phyloP scores from a whole-genome alignment of 2,329 filamentous ascomycete species.

The Sporothrix brasiliensis region DNA sequence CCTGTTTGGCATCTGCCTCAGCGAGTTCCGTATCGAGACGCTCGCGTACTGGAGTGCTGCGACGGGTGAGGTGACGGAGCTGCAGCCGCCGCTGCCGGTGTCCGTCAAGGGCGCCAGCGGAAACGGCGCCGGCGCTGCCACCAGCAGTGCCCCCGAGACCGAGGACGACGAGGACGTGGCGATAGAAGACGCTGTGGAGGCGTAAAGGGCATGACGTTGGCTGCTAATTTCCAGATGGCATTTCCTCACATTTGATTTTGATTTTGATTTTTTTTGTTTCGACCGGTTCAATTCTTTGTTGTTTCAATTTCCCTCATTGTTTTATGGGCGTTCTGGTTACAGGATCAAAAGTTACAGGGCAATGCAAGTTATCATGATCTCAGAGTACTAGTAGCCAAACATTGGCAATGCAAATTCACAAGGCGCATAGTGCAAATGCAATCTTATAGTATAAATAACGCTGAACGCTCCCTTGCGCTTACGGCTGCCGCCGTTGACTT shows the following conservation, averaged over 20 bases:
- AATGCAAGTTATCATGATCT: slow-evolving; percentile 14
- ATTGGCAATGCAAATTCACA: background rate
- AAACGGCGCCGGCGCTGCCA: background rate
- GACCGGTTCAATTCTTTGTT: background rate
- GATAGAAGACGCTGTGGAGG: slow-evolving; percentile 22
- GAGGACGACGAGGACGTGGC: slow-evolving; percentile 30
- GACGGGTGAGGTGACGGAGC: slow-evolving; percentile 62
- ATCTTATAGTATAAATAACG: background rate
- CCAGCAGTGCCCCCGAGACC: slow-evolving; percentile 17
- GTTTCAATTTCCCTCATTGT: background rate
- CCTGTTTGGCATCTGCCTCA: slow-evolving; percentile 86
- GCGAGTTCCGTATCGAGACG: slow-evolving; percentile 83
- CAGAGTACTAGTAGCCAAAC: background rate
- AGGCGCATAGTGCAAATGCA: background rate
- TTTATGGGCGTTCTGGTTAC: slow-evolving; percentile 30
- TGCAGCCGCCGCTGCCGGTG: slow-evolving; percentile 41
- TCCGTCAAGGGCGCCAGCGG: slow-evolving; percentile 20
- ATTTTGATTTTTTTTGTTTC: background rate
- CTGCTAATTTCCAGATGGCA: background rate
- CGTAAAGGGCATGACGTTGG: background rate
- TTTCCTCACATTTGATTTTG: background rate
- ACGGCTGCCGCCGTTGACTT: background rate
- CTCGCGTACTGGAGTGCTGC: slow-evolving; percentile 71
- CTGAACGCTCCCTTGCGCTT: background rate
- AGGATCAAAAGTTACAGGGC: slow-evolving; percentile 29